phyloP scores from a whole-genome alignment of 192 early-diverging fungal genomes.

The Mortierella claussenii region DNA sequence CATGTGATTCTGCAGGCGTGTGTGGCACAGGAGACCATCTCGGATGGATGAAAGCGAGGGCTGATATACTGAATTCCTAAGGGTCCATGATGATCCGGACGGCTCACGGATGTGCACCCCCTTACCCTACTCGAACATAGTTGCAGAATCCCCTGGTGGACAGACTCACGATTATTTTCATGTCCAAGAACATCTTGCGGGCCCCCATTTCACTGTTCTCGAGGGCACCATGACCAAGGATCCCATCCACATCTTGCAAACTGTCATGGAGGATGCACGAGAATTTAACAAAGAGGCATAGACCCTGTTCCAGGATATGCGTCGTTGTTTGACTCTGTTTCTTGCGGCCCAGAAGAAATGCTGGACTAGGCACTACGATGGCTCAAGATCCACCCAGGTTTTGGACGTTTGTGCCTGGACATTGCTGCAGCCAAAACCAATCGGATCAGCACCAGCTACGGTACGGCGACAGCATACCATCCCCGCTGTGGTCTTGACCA shows the following conservation, averaged over 20 bases:
- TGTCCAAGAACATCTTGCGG: neutral
- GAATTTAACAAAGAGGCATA: constrained; percentile 4
- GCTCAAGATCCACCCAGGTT: too few species aligned
- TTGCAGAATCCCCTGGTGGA: constrained; percentile 1
- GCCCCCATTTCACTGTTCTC: constrained; percentile 6
- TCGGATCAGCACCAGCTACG: too few species aligned
- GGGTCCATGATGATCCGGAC: neutral
- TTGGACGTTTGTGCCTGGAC: too few species aligned
- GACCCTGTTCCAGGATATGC: constrained; percentile 13
- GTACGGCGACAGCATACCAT: too few species aligned
- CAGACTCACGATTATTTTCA: neutral
- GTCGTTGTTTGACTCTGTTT: too few species aligned
- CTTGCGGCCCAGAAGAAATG: too few species aligned
- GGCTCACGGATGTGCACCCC: neutral
- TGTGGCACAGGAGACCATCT: neutral
- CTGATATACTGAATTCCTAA: constrained; percentile 12
- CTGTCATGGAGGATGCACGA: constrained; percentile 19
- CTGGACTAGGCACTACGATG: too few species aligned
- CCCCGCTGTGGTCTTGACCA: too few species aligned
- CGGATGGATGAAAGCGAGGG: neutral
- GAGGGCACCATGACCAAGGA: constrained; percentile 4
- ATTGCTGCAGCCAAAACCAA: too few species aligned
- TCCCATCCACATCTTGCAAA: constrained; percentile 13
- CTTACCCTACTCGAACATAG: constrained; percentile 7
- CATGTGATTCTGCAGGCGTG: neutral